These are phyloP conservation scores for Saturnispora kantuleensis DNA, from an alignment of 805 yeast genomes.

Conservation along the genomic window DNA sequence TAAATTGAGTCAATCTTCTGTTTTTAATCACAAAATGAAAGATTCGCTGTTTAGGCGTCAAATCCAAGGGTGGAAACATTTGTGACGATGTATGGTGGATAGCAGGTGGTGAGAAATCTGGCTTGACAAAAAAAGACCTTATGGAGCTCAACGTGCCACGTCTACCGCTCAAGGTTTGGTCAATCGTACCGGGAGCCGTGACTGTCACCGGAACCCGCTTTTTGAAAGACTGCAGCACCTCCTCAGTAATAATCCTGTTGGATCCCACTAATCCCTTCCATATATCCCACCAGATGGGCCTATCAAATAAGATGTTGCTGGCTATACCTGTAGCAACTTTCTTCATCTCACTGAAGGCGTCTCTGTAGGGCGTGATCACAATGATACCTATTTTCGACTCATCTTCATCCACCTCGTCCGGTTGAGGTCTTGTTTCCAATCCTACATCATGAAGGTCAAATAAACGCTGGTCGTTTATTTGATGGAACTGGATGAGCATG, in stretches of 20 bases:
- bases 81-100: conserved; percentile 15
- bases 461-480: conserved; percentile 25
- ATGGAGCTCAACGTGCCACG: conserved; percentile 4
- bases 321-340: conserved; percentile 46
- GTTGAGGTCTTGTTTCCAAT: neutral
- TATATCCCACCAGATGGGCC: conserved; percentile 15
- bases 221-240: neutral
- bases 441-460: conserved; percentile 21
- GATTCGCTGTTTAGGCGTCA: neutral
- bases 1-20: conserved; percentile 50
- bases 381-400: conserved; percentile 32
- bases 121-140: neutral
- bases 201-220: too few relatives aligned
- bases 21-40: conserved; percentile 74
- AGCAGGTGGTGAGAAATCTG: conserved; percentile 15
- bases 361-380: conserved; percentile 59
- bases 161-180: neutral
- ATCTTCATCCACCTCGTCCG: conserved; percentile 11
- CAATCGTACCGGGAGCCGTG: neutral
- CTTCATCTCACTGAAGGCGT: conserved; percentile 69
- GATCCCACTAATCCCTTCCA: conserved; percentile 11
- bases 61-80: conserved; percentile 7
- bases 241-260: conserved; percentile 7
- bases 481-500: conserved; percentile 60
- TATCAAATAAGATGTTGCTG: conserved; percentile 29